Conservation (phyloP, 129 eudicot species). For the Ambrosia trifida region DNA sequence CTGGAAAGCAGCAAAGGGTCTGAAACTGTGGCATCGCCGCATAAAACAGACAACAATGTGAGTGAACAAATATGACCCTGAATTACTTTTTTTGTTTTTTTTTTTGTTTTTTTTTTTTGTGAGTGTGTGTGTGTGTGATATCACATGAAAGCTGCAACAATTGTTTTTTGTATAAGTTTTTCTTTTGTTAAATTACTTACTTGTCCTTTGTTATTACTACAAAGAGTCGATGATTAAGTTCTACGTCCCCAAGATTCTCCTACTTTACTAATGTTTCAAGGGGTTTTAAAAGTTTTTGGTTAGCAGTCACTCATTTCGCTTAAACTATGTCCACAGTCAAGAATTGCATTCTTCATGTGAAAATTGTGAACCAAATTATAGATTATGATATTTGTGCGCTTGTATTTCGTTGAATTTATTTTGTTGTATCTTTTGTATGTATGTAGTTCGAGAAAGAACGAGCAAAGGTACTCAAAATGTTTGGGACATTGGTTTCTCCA, state of each 20-base stretch:
- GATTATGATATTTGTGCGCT: background rate
- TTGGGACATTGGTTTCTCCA: constrained; percentile 86
- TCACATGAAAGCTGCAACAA: constrained; percentile 1
- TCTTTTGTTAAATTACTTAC: background rate
- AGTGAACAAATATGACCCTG: constrained; percentile 33
- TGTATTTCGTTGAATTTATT: background rate
- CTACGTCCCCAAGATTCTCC: background rate
- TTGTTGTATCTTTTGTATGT: background rate
- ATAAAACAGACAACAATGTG: constrained; percentile 47
- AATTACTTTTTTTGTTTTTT: background rate
- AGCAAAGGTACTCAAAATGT: constrained; percentile 67
- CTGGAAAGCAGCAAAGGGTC: constrained; percentile 30
- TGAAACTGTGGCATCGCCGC: constrained; percentile 41
- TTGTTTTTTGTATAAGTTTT: background rate
- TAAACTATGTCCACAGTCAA: background rate
- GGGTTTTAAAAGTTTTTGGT: background rate
- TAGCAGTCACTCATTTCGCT: background rate
- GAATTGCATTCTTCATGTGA: background rate
- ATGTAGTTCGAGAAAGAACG: constrained; percentile 68
- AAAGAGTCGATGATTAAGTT: background rate
- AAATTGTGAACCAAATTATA: background rate
- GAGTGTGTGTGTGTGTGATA: too few species aligned
- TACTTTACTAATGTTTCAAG: background rate
- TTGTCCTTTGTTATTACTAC: constrained; percentile 1
- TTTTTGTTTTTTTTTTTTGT: too few species aligned